Conservation (phyloP, 352 stramenopile species). For the Poterioochromonas sp. region DNA sequence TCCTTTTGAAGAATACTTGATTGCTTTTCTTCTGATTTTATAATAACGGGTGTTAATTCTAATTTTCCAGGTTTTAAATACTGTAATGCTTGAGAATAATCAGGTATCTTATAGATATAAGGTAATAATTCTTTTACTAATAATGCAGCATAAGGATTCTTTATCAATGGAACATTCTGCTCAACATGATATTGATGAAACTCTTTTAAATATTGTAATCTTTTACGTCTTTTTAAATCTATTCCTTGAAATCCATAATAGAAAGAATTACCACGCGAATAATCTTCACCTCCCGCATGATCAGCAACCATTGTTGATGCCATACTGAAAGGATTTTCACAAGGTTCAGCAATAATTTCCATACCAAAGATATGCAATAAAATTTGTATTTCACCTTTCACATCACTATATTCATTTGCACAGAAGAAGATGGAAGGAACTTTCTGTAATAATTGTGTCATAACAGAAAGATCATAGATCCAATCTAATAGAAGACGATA, state of each 20-base stretch:
- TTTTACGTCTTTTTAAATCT: not conserved
- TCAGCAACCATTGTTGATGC: slow-evolving; percentile 4
- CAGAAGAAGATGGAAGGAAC: slow-evolving; percentile 8
- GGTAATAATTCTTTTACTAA: too few species aligned
- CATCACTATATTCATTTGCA: slow-evolving; percentile 24
- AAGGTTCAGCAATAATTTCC: not conserved
- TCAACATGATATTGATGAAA: too few species aligned
- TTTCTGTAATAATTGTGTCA: slow-evolving; percentile 26
- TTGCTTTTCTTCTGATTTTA: too few species aligned
- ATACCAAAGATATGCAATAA: not conserved
- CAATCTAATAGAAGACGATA: slow-evolving; percentile 13
- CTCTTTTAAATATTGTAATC: too few species aligned
- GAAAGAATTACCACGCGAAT: slow-evolving; percentile 20
- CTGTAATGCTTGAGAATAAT: too few species aligned
- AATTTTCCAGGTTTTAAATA: too few species aligned
- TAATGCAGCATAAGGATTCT: too few species aligned
- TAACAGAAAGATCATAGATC: not conserved
- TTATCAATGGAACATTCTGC: too few species aligned
- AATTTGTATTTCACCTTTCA: slow-evolving; percentile 4
- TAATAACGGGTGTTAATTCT: too few species aligned
- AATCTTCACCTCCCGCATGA: not conserved
- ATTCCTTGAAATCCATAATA: slow-evolving; percentile 8
- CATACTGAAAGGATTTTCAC: not conserved
- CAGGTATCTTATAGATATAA: too few species aligned
- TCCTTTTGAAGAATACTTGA: too few species aligned